Base-by-base conservation (phyloP, 306 rosid genomes). In the Cajanus cajan region DNA sequence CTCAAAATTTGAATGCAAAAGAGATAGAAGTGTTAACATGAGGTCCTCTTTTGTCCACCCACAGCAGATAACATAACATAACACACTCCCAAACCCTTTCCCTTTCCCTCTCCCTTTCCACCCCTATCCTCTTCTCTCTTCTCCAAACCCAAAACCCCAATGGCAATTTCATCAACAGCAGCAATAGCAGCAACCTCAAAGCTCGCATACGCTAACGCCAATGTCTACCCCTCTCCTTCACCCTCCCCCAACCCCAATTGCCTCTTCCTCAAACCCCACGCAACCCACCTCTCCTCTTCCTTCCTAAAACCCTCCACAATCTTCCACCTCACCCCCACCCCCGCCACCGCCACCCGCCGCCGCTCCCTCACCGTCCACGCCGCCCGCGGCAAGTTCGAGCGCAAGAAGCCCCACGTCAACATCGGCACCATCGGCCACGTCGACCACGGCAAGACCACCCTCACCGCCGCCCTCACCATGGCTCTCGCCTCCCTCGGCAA, bases 341-440 rank as follows among this genome's bases (percentile, higher is more conserved):
- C 84, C 52, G 0, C 66, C 9, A 1, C 82, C 15, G 2, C 62
- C 51, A 37, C 77, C 28, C 45, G 72, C 52, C 88, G 64, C 68
- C 89, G 87, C 67, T 71, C 82, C 62, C 76, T 87, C 88, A 86
- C 96, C 5, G 61, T 92, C 58, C 85, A 88, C 14, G 96, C 97
- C 34, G 97, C 97, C n/a, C 81, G 97, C 6, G 93, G 93, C 6
- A 92, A 92, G 76, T 92, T 92, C 81, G 97, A 92, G 87, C 84
- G 97, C 37, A 92, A 92, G 82, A 92, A 92, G 74, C 97, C 97
- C 82, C 97, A 92, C 41, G 89, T 92, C 55, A 92, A 92, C 82
- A 92, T 92, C 78, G 96, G 97, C 77, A 92, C 97, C 3, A 92
- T 92, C 62, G 97, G 97, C 73, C 97, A 92, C 51, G 97, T 92